Evolutionary conservation across 345 rosid species (phyloP).

Genomic region (Combretum micranthum): DNA sequence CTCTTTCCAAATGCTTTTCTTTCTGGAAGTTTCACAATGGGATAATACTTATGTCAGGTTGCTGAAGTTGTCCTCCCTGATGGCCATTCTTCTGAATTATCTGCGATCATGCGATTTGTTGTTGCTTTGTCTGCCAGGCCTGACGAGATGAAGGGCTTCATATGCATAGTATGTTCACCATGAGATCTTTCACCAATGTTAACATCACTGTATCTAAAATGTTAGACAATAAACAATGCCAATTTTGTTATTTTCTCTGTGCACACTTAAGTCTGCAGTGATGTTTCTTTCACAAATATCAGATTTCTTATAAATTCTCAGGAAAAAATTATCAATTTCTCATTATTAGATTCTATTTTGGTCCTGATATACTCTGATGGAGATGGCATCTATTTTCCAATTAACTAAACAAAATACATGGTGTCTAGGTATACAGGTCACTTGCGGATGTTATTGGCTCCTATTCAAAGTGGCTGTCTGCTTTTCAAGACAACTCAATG

Average conservation of each 20-base stretch:
- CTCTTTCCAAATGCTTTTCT: background rate
- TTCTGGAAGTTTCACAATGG: conserved; percentile 7
- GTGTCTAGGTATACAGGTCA: conserved; percentile 75
- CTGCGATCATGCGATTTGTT: conserved; percentile 72
- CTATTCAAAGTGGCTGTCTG: conserved; percentile 82
- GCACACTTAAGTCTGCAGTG: background rate
- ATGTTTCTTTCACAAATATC: no score
- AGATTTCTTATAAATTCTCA: no score
- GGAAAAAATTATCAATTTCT: background rate
- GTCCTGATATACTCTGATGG: background rate
- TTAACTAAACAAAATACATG: no score
- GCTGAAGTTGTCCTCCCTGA: conserved; percentile 76
- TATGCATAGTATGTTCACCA: conserved; percentile 63
- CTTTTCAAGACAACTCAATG: conserved; percentile 51
- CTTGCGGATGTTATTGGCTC: conserved; percentile 93
- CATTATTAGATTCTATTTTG: conserved; percentile 1
- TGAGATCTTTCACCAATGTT: background rate
- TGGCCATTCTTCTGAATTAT: conserved; percentile 60
- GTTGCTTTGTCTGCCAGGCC: conserved; percentile 54
- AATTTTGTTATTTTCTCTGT: background rate
- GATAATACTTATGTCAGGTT: conserved; percentile 43
- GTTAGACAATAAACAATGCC: background rate
- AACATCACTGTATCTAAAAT: background rate
- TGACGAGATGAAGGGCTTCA: conserved; percentile 65
- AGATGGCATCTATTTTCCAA: conserved; percentile 11